Evolutionary conservation across 371 early-diverging fungal species (phyloP), one percentile per base, ranked within the genome.

Genomic region (Rhizomucor pusillus): DNA sequence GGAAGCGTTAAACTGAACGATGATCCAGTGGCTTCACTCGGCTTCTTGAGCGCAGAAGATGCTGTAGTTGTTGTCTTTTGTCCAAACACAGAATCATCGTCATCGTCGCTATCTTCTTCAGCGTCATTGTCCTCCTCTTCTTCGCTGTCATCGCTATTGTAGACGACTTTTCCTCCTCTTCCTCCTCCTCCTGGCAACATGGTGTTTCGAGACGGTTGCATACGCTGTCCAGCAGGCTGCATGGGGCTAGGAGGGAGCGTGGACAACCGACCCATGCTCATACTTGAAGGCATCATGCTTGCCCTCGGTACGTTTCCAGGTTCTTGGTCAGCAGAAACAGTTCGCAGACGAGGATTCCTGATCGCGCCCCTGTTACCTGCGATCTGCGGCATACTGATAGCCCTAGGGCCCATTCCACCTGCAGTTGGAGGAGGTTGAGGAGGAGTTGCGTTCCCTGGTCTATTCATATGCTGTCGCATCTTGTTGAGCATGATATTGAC

Each of bases 111-210:
- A 1, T 65, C 69, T 24, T 62, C 52, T 3, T 58, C 65, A 9
- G 65, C 68, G 0, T 58, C 68, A 6, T 62, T 67, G 7, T 62
- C 66, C 11, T 66, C 71, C 1, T 60, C 61, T 5, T 59, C 60
- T 13, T 72, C 73, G 24, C 67, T 67, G 1, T 65, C 63, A 41
- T 76, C 73, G 39, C 77, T 77, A 2, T 74, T 72, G 52, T 60
- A 69, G 23, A 67, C 67, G 0, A 62, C 47, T 14, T 62, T 60
- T 50, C 65, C 20, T 29, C 29, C 29, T 29, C 29, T 44, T 14
- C 60, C 58, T 50, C 65, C 20, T 29, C 29, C 29, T 29, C 29
- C 29, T 29, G 29, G 5, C 7, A 29, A 29, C 29, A 29, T 29
- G 29, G 29, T 29, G 7, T 29, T 29, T 29, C 29, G 29, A 5